Percentiles rank a stretch among this genome's conserved stretches.
Evolutionary conservation across 495 filamentous ascomycete genomes (phyloP).

Genomic region (Neurospora sp.): DNA sequence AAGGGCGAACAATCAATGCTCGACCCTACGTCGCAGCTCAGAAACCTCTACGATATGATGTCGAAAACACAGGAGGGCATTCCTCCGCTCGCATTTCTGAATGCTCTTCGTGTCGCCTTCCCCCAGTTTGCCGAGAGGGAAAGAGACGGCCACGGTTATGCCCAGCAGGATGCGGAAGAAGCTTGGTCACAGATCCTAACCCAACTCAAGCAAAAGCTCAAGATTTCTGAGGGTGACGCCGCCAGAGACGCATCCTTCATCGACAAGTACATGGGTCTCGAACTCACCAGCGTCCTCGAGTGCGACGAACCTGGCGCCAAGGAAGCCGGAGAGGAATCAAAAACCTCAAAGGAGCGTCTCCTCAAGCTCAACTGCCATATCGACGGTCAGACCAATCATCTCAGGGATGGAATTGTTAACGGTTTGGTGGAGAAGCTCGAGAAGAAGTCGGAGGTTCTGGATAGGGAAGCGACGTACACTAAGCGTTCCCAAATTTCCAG

Average conservation of each 20-base stretch:
- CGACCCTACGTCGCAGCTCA: constrained; percentile 72
- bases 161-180: constrained; percentile 96
- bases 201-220: constrained; percentile 73
- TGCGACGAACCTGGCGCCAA: constrained; percentile 74
- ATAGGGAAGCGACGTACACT: constrained; percentile 70
- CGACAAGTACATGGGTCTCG: constrained; percentile 80
- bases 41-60: constrained; percentile 90
- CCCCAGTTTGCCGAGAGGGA: constrained; percentile 91
- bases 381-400: constrained; percentile 70
- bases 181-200: constrained; percentile 94
- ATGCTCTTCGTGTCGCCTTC: constrained; percentile 66
- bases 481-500: constrained; percentile 82
- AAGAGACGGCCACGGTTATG: constrained; percentile 70
- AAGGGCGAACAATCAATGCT: constrained; percentile 34
- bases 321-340: constrained; percentile 65
- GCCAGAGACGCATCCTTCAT: constrained; percentile 58
- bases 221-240: constrained; percentile 44
- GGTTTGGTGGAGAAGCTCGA: constrained; percentile 82
- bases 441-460: constrained; percentile 73
- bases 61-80: constrained; percentile 82
- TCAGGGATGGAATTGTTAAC: constrained; percentile 74
- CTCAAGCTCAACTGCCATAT: constrained; percentile 96
- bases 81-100: constrained; percentile 74
- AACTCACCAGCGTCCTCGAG: constrained; percentile 62
- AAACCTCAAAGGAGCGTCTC: constrained; percentile 59